phyloP scores from a whole-genome alignment of 129 eudicot genomes.

The Erigeron canadensis region DNA sequence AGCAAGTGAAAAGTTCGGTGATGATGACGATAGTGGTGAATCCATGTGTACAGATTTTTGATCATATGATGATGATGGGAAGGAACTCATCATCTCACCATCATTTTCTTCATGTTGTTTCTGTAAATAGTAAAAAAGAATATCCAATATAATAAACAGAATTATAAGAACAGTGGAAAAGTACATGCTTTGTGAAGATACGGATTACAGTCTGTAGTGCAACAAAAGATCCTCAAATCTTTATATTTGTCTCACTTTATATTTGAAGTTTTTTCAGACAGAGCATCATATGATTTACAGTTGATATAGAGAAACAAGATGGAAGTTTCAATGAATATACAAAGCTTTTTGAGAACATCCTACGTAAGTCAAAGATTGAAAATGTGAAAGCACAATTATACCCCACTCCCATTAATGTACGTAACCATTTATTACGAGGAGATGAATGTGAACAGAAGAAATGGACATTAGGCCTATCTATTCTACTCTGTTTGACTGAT shows the following conservation, averaged over 20 bases:
- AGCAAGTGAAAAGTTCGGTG: slow-evolving; percentile 34
- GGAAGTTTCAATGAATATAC: background rate
- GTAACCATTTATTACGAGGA: background rate
- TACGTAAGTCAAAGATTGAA: background rate
- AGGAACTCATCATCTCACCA: slow-evolving; percentile 1
- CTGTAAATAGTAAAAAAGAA: slow-evolving; percentile 24
- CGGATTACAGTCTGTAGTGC: background rate
- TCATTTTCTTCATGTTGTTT: slow-evolving; percentile 14
- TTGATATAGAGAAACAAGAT: background rate
- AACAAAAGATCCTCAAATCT: slow-evolving; percentile 1
- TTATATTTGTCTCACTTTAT: too few relatives aligned
- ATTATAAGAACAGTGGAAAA: slow-evolving; percentile 21
- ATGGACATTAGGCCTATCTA: background rate
- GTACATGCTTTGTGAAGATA: slow-evolving; percentile 25
- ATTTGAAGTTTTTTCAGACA: too few relatives aligned
- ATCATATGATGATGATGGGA: background rate
- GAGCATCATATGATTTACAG: too few relatives aligned
- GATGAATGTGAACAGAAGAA: background rate
- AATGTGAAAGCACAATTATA: background rate
- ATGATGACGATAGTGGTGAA: too few relatives aligned
- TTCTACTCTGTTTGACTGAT: background rate
- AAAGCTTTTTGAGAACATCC: background rate
- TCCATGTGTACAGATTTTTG: background rate
- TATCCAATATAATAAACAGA: slow-evolving; percentile 15
- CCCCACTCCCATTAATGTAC: background rate